Conservation (phyloP, 169 alveolate genomes). For the Besnoitia besnoiti region DNA sequence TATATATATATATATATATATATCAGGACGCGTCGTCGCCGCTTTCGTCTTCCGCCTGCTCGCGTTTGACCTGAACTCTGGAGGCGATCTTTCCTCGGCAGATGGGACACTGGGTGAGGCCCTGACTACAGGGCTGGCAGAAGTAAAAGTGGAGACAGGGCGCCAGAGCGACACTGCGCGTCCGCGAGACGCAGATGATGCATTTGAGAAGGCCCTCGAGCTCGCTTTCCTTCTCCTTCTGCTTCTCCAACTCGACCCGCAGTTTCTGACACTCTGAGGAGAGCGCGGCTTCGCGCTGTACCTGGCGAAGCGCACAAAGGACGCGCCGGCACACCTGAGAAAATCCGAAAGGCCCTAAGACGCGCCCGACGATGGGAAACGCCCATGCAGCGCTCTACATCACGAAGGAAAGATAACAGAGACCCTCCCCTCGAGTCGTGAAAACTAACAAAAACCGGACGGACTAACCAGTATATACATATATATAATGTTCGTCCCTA, state of each 20-base stretch:
- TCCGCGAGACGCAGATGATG: conserved; percentile 28
- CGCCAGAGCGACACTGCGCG: neutral
- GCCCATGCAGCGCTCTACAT: no score
- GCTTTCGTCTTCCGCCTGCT: neutral
- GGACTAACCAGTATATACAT: neutral
- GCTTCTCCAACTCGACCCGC: neutral
- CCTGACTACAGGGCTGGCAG: neutral
- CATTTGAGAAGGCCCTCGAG: neutral
- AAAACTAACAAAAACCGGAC: neutral
- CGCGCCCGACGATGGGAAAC: no score
- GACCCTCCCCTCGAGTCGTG: no score
- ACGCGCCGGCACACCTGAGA: no score
- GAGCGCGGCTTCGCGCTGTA: neutral
- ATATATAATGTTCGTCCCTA: neutral
- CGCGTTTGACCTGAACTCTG: neutral
- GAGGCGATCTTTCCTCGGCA: neutral
- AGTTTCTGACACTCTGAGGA: neutral
- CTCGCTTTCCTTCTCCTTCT: neutral
- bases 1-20: no score
- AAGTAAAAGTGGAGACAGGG: conserved; percentile 33
- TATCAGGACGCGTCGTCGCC: neutral
- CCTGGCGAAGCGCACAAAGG: no score
- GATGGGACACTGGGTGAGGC: conserved; percentile 7
- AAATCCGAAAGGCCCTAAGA: no score
- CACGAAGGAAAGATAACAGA: no score